Evolutionary conservation across 306 rosid species (phyloP).

Genomic region (Medicago ruthenica): DNA sequence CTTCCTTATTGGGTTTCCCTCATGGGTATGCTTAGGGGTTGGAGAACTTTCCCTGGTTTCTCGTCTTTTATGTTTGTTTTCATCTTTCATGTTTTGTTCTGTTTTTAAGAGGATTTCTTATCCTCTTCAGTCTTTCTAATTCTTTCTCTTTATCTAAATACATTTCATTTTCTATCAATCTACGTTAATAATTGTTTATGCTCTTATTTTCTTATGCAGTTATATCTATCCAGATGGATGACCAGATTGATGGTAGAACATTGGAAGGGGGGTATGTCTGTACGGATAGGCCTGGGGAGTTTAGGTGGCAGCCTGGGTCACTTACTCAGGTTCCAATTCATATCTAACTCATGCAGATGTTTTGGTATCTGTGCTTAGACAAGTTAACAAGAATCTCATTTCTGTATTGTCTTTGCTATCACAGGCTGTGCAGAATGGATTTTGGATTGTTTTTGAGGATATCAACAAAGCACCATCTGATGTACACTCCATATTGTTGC

Average conservation of each 20-base stretch:
- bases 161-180: conserved; percentile 3
- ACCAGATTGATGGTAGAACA: conserved; percentile 89
- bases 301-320: conserved; percentile 97
- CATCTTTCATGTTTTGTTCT: background rate
- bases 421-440: conserved; percentile 87
- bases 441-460: conserved; percentile 96
- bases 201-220: conserved; percentile 57
- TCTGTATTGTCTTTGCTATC: conserved; percentile 17
- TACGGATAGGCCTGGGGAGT: conserved; percentile 89
- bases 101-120: conserved; percentile 23
- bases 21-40: background rate
- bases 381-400: background rate
- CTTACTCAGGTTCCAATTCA: conserved; percentile 80
- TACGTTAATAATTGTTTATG: conserved; percentile 1
- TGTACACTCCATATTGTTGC: conserved; percentile 73
- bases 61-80: conserved; percentile 4
- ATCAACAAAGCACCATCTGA: conserved; percentile 90
- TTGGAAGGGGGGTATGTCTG: conserved; percentile 83
- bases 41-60: background rate
- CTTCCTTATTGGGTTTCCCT: background rate
- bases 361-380: conserved; percentile 3
- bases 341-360: conserved; percentile 21
- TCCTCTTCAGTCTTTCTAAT: conserved; percentile 20
- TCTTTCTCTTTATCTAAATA: background rate
- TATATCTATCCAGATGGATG: conserved; percentile 90